These are phyloP conservation scores for Ramalina intermedia DNA, from an alignment of 495 filamentous ascomycete genomes.

Conservation along the genomic window DNA sequence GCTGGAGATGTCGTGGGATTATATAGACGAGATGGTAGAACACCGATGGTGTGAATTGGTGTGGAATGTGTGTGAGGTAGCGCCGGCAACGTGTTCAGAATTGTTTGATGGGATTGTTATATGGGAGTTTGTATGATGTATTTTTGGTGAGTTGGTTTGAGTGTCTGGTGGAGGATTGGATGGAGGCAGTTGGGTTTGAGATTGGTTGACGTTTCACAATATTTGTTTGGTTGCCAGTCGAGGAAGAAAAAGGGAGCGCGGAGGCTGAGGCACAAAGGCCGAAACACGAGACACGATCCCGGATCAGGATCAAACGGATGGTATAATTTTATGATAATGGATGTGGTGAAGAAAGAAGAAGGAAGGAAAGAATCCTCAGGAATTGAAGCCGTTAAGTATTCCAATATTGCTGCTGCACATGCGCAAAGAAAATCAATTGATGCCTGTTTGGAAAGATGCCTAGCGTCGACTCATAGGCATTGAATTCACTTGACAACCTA, in stretches of 20 bases:
- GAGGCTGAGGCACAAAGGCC: too few relatives aligned
- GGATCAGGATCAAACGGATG: background rate
- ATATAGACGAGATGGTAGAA: background rate
- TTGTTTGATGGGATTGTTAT: background rate
- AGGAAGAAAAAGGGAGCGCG: too few relatives aligned
- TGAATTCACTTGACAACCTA: background rate
- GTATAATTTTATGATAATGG: background rate
- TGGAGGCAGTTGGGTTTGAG: too few relatives aligned
- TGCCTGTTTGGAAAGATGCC: background rate
- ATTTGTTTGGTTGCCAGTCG: too few relatives aligned
- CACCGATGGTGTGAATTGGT: background rate
- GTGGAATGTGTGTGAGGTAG: background rate
- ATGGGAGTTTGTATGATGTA: background rate
- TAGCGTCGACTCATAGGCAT: conserved; percentile 12
- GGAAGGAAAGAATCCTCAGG: background rate
- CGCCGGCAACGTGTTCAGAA: background rate
- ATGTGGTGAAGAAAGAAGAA: background rate
- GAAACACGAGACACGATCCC: background rate
- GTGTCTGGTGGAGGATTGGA: too few relatives aligned
- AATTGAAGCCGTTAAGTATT: background rate
- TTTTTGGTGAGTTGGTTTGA: background rate
- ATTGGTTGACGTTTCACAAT: too few relatives aligned
- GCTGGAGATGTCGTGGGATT: conserved; percentile 2
- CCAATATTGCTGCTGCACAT: too few relatives aligned
- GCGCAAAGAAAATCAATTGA: background rate